A percentile compares a stretch with the other conserved stretches of the same genome.
phyloP scores from a whole-genome alignment of 805 yeast genomes.

The Metschnikowia proteae region DNA sequence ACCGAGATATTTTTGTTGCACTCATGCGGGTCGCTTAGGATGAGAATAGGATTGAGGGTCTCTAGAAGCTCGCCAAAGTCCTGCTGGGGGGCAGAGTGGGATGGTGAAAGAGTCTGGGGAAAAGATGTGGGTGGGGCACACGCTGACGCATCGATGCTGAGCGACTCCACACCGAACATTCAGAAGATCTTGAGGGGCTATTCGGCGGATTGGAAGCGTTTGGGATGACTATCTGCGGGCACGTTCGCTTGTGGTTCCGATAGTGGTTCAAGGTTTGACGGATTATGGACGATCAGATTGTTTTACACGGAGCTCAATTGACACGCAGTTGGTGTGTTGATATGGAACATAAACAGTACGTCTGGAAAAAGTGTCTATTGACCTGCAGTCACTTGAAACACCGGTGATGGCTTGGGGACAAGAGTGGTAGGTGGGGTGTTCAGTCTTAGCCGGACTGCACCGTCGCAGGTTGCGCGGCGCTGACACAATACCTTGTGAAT shows the following conservation, averaged over 20 bases:
- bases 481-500: too few species aligned
- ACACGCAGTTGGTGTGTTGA: background rate
- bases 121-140: slow-evolving; percentile 4
- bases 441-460: background rate
- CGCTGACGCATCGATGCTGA: background rate
- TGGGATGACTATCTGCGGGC: too few species aligned
- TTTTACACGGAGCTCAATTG: background rate
- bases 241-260: too few species aligned
- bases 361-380: background rate
- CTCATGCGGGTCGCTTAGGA: slow-evolving; percentile 38
- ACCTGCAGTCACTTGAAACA: background rate
- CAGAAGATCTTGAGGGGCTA: background rate
- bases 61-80: slow-evolving; percentile 8
- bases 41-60: slow-evolving; percentile 21
- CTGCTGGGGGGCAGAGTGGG: background rate
- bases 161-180: slow-evolving; percentile 4
- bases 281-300: background rate
- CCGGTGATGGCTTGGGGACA: background rate
- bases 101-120: slow-evolving; percentile 2
- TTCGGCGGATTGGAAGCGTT: background rate
- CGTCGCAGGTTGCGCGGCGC: slow-evolving; percentile 1
- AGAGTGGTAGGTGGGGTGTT: background rate
- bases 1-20: slow-evolving; percentile 37
- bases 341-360: background rate
- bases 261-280: background rate